Conservation (phyloP, 345 rosid genomes). For the Boechera divaricarpa region DNA sequence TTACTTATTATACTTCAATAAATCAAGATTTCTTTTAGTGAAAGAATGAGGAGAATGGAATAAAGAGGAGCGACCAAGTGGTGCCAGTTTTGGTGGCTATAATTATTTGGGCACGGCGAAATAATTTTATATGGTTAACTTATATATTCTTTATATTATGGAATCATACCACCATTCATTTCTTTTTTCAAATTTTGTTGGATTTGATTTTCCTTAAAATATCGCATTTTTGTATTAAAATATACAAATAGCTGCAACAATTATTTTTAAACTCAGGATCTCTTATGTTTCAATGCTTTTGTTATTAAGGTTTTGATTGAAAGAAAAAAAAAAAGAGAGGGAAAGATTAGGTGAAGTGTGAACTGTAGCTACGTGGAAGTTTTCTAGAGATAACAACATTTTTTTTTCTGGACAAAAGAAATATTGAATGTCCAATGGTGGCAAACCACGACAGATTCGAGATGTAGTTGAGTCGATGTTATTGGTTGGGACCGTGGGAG, state of each 20-base stretch:
- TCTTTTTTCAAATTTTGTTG: slow-evolving; percentile 19
- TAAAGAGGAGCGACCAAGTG: slow-evolving; percentile 48
- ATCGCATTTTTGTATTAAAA: slow-evolving; percentile 24
- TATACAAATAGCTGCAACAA: slow-evolving; percentile 10
- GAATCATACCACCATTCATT: slow-evolving; percentile 40
- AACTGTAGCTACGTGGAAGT: slow-evolving; percentile 30
- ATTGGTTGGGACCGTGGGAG: slow-evolving; percentile 41
- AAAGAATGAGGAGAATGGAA: slow-evolving; percentile 42
- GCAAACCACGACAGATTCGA: slow-evolving; percentile 43
- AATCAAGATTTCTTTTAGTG: neutral
- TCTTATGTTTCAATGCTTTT: slow-evolving; percentile 3
- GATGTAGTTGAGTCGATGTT: slow-evolving; percentile 35
- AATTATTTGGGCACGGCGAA: slow-evolving; percentile 30
- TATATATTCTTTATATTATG: slow-evolving; percentile 29
- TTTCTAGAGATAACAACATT: slow-evolving; percentile 24
- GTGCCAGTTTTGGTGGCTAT: slow-evolving; percentile 51
- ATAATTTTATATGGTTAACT: slow-evolving; percentile 12
- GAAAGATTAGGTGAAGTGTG: neutral
- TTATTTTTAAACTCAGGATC: neutral
- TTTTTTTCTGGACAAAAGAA: slow-evolving; percentile 1
- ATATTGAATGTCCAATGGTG: slow-evolving; percentile 8
- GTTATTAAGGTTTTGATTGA: slow-evolving; percentile 3
- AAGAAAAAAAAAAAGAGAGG: neutral
- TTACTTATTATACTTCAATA: neutral
- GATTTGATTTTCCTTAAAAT: slow-evolving; percentile 39